phyloP scores from a whole-genome alignment of 1,284 basidiomycete species.

The Malassezia brasiliensis region DNA sequence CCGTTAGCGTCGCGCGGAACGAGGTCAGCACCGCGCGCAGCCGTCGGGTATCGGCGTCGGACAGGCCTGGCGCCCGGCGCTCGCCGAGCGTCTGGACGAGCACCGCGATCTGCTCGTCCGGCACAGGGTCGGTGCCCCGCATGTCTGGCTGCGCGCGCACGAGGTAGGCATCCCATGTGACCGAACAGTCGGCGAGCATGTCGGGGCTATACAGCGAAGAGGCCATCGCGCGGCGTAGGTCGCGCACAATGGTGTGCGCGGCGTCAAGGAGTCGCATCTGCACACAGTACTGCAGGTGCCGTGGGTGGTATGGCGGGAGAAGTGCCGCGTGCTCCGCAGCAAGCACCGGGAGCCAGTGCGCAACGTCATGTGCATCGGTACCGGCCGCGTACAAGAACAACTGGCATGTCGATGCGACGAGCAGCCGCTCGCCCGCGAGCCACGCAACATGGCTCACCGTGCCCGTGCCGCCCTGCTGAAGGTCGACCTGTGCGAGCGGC shows the following conservation, averaged over 20 bases:
- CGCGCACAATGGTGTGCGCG: not conserved
- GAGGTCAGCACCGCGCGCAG: not conserved
- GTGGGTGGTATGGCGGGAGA: conserved; percentile 5
- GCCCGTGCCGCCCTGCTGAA: not conserved
- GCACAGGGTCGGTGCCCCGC: not conserved
- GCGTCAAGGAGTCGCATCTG: conserved; percentile 4
- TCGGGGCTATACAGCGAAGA: not conserved
- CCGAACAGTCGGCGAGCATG: not conserved
- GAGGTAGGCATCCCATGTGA: not conserved
- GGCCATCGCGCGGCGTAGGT: not conserved
- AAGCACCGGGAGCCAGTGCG: not conserved
- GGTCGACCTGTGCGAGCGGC: not conserved
- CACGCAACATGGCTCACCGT: conserved; percentile 4
- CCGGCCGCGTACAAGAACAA: conserved; percentile 11
- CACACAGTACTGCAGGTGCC: conserved; percentile 1
- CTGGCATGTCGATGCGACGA: conserved; percentile 13
- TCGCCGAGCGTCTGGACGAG: not conserved
- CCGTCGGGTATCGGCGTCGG: not conserved
- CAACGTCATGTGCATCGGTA: not conserved
- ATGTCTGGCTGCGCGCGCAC: not conserved
- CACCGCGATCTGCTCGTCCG: not conserved
- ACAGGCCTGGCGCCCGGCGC: not conserved
- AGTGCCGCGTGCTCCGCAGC: not conserved
- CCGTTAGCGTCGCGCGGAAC: not conserved
- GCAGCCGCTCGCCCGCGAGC: conserved; percentile 7